These are phyloP conservation scores for Eutreptiella sp. DNA, from an alignment of 208 protist genomes.

Conservation along the genomic window DNA sequence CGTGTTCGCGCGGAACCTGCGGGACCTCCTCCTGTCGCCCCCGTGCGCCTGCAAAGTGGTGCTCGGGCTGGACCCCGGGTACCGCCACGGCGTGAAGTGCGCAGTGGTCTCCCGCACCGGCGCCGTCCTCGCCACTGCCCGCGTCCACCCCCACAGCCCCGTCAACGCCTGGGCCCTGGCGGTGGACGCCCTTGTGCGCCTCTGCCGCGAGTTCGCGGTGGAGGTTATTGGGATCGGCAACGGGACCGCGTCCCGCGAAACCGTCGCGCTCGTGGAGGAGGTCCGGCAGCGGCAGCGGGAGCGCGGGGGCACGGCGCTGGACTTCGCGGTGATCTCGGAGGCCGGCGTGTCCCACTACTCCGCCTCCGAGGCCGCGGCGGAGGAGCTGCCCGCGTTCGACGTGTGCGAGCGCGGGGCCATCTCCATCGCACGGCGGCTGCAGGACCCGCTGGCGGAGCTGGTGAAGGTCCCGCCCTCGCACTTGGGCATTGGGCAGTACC, in stretches of 20 bases:
- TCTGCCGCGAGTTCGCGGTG: too few species aligned
- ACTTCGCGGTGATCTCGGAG: slow-evolving; percentile 72
- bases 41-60: slow-evolving; percentile 54
- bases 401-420: slow-evolving; percentile 69
- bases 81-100: slow-evolving; percentile 69
- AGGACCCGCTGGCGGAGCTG: slow-evolving; percentile 75
- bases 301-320: slow-evolving; percentile 30
- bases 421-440: slow-evolving; percentile 72
- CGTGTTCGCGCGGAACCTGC: slow-evolving; percentile 67
- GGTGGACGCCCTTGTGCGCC: too few species aligned
- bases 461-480: slow-evolving; percentile 72
- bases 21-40: slow-evolving; percentile 65
- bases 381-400: slow-evolving; percentile 60
- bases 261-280: slow-evolving; percentile 47
- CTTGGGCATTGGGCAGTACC: slow-evolving; percentile 82
- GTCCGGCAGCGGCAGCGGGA: slow-evolving; percentile 36
- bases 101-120: slow-evolving; percentile 63
- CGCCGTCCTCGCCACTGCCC: slow-evolving; percentile 45
- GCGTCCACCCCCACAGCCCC: slow-evolving; percentile 32
- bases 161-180: slow-evolving; percentile 26
- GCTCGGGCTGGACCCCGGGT: slow-evolving; percentile 71
- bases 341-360: slow-evolving; percentile 72
- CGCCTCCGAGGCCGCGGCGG: slow-evolving; percentile 57
- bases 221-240: slow-evolving; percentile 76
- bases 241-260: slow-evolving; percentile 60